Evolutionary conservation across 371 early-diverging fungal species (phyloP), one percentile per base, ranked within the genome.

Genomic region (Haplosporangium sp.): DNA sequence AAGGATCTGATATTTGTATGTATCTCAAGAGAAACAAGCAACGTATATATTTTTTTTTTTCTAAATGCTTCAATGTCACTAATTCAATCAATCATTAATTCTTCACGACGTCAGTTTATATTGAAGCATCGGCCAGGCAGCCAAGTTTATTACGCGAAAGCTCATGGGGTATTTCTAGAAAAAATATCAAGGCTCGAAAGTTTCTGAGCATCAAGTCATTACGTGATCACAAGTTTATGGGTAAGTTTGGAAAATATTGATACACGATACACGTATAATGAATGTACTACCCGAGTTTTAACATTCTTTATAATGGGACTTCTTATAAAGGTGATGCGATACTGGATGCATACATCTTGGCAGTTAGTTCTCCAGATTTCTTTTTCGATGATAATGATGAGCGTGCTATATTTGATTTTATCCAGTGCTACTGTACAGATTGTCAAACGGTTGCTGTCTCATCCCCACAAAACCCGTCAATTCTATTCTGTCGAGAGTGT

Each of bases 251-350:
- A 42, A 45, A 38, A 47, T 27, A 27, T 27, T 1, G 27, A 27
- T 27, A 27, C 27, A 27, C 27, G 27, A 27, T 27, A 27, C 27
- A 27, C 27, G 0, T 27, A 27, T 27, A 27, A 27, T 27, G 27
- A 27, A 27, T 27, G 27, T 27, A 27, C 27, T 27, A 27, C 27
- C 27, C 27, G 27, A 27, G 27, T 27, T 27, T 27, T 27, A 27
- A 27, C 27, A 27, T 27, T 27, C 27, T 27, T 27, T 27, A 27
- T 27, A 27, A 27, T 27, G 27, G 27, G 27, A 27, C 27, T 27
- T n/a, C n/a, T n/a, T n/a, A n/a, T n/a, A n/a, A 72, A 27, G 73
- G 73, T 7, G 68, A 73, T 27, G 74, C 68, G 9, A 45, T 47
- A 7, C 1, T 73, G 3, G 60, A 63, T 9, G 63, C 44, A 7